These are phyloP conservation scores for Kodamaea laetipori DNA, from an alignment of 805 yeast genomes.

Conservation along the genomic window DNA sequence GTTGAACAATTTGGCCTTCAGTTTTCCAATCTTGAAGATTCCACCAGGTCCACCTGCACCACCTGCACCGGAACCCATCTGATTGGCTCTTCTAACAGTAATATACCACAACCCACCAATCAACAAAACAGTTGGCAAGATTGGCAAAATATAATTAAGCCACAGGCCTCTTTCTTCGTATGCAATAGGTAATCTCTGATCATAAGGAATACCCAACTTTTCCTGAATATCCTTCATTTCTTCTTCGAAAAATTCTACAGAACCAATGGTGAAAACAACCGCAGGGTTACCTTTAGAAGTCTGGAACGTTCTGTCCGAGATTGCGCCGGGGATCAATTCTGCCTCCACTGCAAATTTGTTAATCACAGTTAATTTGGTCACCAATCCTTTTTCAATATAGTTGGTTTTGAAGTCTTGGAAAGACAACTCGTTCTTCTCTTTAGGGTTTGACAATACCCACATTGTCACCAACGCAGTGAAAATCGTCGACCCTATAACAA, in stretches of 20 bases:
- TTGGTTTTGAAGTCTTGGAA: conserved; percentile 86
- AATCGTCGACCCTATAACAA: conserved; percentile 18
- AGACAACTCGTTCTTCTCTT: conserved; percentile 40
- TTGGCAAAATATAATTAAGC: conserved; percentile 62
- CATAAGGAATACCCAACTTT: conserved; percentile 62
- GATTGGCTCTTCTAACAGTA: conserved; percentile 53
- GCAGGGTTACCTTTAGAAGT: conserved; percentile 41
- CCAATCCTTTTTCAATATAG: conserved; percentile 76
- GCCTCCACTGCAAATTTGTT: conserved; percentile 75
- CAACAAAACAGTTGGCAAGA: conserved; percentile 77
- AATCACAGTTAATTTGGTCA: conserved; percentile 69
- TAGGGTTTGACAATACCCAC: conserved; percentile 16
- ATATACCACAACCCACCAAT: conserved; percentile 78
- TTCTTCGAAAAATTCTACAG: conserved; percentile 82
- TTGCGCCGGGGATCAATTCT: conserved; percentile 51
- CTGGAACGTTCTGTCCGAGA: conserved; percentile 44
- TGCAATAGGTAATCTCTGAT: conserved; percentile 74
- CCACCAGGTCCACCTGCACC: conserved; percentile 50
- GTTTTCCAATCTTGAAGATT: conserved; percentile 74
- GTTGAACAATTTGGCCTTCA: conserved; percentile 78
- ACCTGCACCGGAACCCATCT: conserved; percentile 45
- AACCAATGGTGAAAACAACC: conserved; percentile 82
- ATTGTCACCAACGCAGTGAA: conserved; percentile 25
- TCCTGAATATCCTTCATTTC: conserved; percentile 76
- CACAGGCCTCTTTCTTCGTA: conserved; percentile 71